phyloP scores from a whole-genome alignment of 2,329 filamentous ascomycete species.

The Fulvia fulva region DNA sequence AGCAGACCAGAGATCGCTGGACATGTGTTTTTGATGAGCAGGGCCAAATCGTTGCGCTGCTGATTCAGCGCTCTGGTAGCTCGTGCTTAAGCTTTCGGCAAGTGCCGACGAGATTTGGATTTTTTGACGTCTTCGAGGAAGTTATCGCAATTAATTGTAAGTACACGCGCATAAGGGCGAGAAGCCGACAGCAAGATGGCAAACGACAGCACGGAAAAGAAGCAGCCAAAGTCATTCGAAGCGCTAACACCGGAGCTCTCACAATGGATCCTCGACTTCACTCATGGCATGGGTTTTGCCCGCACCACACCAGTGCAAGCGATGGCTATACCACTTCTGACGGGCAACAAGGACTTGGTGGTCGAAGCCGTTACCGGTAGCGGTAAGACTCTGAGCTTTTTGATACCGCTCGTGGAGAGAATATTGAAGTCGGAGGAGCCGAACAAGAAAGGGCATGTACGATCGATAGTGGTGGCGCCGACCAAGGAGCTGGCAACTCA shows the following conservation, averaged over 20 bases:
- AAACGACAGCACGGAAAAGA: conserved; percentile 21
- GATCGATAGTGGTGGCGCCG: conserved; percentile 86
- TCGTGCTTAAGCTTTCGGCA: not conserved
- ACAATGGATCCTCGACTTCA: conserved; percentile 81
- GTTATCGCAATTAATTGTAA: not conserved
- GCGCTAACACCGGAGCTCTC: conserved; percentile 66
- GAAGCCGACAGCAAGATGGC: conserved; percentile 19
- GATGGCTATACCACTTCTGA: conserved; percentile 81
- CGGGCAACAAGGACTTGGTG: conserved; percentile 86
- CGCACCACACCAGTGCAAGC: conserved; percentile 95
- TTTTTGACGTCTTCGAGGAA: not conserved
- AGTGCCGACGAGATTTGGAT: not conserved
- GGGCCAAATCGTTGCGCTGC: no score
- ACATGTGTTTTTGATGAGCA: not conserved
- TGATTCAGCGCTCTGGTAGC: not conserved
- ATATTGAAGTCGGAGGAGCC: conserved; percentile 75
- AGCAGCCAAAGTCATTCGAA: conserved; percentile 59
- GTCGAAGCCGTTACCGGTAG: conserved; percentile 89
- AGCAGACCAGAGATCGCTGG: not conserved
- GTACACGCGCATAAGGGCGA: not conserved
- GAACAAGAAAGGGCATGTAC: conserved; percentile 83
- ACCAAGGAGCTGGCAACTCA: conserved; percentile 88
- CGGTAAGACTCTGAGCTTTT: conserved; percentile 82
- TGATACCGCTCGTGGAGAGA: conserved; percentile 79
- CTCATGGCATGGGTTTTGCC: conserved; percentile 77